These are phyloP conservation scores for Candida ascalaphidarum DNA, from an alignment of 805 yeast species.

Conservation along the genomic window DNA sequence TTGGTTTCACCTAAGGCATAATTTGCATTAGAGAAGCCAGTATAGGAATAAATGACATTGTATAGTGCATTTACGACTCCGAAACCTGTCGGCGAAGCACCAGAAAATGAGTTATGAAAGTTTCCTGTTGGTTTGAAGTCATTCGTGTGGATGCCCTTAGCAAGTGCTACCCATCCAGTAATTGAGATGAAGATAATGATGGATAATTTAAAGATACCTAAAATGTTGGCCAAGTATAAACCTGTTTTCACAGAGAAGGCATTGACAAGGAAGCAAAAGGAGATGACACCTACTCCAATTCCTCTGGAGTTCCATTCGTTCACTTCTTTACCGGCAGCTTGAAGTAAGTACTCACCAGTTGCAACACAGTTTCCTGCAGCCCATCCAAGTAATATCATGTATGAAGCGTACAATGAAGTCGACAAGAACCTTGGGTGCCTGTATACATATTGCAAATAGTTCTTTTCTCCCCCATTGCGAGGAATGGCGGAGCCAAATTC, in stretches of 20 bases:
- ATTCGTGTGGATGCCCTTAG: slow-evolving; percentile 52
- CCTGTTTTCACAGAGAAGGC: slow-evolving; percentile 59
- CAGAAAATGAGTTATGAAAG: slow-evolving; percentile 50
- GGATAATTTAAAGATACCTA: slow-evolving; percentile 69
- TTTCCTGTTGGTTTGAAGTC: slow-evolving; percentile 47
- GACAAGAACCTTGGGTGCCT: slow-evolving; percentile 61
- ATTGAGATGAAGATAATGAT: slow-evolving; percentile 62
- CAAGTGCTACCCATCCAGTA: slow-evolving; percentile 79
- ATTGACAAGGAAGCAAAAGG: slow-evolving; percentile 61
- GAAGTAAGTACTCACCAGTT: slow-evolving; percentile 68
- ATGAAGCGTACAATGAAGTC: slow-evolving; percentile 55
- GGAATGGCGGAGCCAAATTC: slow-evolving; percentile 77
- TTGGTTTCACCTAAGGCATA: slow-evolving; percentile 75
- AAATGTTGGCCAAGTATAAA: slow-evolving; percentile 48
- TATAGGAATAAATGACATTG: slow-evolving; percentile 78
- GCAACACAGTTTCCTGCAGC: slow-evolving; percentile 79
- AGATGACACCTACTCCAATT: slow-evolving; percentile 65
- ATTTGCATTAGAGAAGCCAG: slow-evolving; percentile 78
- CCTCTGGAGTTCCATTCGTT: slow-evolving; percentile 74
- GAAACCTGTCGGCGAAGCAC: slow-evolving; percentile 48
- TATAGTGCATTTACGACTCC: slow-evolving; percentile 70
- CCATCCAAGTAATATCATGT: slow-evolving; percentile 73
- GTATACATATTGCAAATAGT: slow-evolving; percentile 66
- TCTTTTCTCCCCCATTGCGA: slow-evolving; percentile 81
- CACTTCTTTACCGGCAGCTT: slow-evolving; percentile 61